Base-by-base conservation (phyloP, 768 basidiomycete species). In the Terana coerulea region DNA sequence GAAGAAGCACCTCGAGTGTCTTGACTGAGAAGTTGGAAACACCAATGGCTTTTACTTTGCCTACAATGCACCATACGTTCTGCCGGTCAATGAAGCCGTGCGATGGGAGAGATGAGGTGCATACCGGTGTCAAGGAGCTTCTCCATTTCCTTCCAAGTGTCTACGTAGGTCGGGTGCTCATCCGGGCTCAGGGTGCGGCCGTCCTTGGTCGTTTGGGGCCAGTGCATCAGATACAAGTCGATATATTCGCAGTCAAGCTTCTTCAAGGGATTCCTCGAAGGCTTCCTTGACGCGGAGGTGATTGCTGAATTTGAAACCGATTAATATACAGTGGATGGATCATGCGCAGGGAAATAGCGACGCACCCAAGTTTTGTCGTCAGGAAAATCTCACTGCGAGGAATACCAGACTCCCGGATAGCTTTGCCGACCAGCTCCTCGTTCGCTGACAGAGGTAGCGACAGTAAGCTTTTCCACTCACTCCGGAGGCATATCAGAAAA, bases 341-440 rank as follows among this genome's bases (percentile, higher is more conserved):
- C 2, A 5, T 21, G 29, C n/a, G 9, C 22, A 46, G 30, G 24
- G 45, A 12, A 22, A 29, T 3, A n/a, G 21, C 26, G 22, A 58
- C 67, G 31, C 47, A 73, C 72, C 65, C 61, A 28, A 79, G 63
- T 56, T 81, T 81, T 15, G 79, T 80, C 5, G 76, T 77, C 10
- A 81, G 56, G 60, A 72, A 80, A 33, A 80, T 64, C 26, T 76
- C 68, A 21, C 62, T 63, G 36, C 77, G 69, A 4, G 76, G 71
- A n/a, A 78, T 64, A 1, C 69, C 70, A 22, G 74, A 75, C 17
- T 69, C 74, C 11, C 71, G 64, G 36, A 82, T 70, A 2, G 74
- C 78, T 26, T 60, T 58, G 5, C 79, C 76, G 21, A 79, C 77
- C 10, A 61, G 54, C 54, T 69, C 60, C 59, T 81, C 80, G 50